Conservation (phyloP, 2,329 filamentous ascomycete genomes). For the Hypoxylon sp. region DNA sequence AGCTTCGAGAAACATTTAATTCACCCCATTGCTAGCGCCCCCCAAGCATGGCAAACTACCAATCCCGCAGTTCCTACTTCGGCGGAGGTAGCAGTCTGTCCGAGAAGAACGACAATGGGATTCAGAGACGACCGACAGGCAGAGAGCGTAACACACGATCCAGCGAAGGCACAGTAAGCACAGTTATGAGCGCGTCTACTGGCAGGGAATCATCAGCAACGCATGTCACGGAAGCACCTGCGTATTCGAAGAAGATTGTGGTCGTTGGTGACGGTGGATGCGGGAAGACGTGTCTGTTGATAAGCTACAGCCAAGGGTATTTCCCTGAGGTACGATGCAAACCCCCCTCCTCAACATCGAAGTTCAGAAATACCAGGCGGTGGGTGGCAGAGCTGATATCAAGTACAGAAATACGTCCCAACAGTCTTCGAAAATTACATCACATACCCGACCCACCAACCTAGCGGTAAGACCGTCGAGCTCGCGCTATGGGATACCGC, state of each 20-base stretch:
- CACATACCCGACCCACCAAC: slow-evolving; percentile 91
- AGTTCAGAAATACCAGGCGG: background rate
- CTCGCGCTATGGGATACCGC: slow-evolving; percentile 98
- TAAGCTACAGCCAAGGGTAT: slow-evolving; percentile 98
- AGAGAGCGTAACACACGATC: slow-evolving; percentile 73
- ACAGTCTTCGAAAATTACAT: slow-evolving; percentile 99
- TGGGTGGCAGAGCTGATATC: slow-evolving; percentile 11
- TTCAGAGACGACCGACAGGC: slow-evolving; percentile 56
- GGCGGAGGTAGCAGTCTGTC: slow-evolving; percentile 49
- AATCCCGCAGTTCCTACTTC: slow-evolving; percentile 71
- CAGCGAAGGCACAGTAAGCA: slow-evolving; percentile 93
- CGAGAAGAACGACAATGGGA: slow-evolving; percentile 60
- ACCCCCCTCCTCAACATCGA: slow-evolving; percentile 8
- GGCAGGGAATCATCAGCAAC: slow-evolving; percentile 85
- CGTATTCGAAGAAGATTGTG: slow-evolving; percentile 99
- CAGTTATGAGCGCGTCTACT: slow-evolving; percentile 81
- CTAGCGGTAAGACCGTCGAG: slow-evolving; percentile 93
- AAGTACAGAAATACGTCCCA: slow-evolving; percentile 93
- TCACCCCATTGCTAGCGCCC: slow-evolving; percentile 25
- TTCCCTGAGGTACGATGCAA: slow-evolving; percentile 90
- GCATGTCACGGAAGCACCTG: slow-evolving; percentile 88
- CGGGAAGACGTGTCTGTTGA: slow-evolving; percentile 97
- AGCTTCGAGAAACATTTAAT: slow-evolving; percentile 37
- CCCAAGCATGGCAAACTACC: slow-evolving; percentile 68
- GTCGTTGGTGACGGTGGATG: slow-evolving; percentile 98